These are phyloP conservation scores for Boletus sp. DNA, from an alignment of 768 basidiomycete genomes.

Conservation along the genomic window DNA sequence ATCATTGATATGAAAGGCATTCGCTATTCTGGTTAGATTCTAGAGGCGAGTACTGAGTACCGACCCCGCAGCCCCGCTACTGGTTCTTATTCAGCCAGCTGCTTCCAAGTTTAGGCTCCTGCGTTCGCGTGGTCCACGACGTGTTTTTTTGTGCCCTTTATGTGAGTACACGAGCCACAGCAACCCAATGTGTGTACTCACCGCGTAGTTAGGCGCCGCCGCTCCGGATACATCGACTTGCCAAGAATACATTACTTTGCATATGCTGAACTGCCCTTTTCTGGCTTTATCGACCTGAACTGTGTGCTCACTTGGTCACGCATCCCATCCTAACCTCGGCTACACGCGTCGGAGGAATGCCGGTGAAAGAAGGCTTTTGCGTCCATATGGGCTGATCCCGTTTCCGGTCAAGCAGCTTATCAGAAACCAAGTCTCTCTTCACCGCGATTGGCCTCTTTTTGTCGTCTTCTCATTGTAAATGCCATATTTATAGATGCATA, in stretches of 20 bases:
- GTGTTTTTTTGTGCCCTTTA: background rate
- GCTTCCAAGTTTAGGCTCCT: background rate
- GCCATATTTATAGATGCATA: background rate
- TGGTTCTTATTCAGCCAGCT: background rate
- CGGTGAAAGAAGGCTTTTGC: background rate
- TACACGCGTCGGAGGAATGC: background rate
- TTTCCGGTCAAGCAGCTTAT: background rate
- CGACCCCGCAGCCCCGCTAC: too few species aligned
- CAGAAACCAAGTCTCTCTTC: background rate
- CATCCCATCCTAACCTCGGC: background rate
- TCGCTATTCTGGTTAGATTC: too few species aligned
- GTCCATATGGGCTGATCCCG: slow-evolving; percentile 3
- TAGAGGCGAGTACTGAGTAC: too few species aligned
- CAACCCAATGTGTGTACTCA: background rate
- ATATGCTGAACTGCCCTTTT: background rate
- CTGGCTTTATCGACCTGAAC: background rate
- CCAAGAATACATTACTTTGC: background rate
- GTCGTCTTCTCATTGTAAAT: slow-evolving; percentile 1
- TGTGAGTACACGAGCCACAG: background rate
- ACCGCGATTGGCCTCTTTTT: background rate
- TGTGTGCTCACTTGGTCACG: background rate
- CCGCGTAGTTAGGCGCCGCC: background rate
- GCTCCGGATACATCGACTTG: background rate
- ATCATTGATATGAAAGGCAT: background rate
- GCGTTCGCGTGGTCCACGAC: background rate